phyloP scores from a whole-genome alignment of 2,329 filamentous ascomycete species.

The Periconia macrospinosa region DNA sequence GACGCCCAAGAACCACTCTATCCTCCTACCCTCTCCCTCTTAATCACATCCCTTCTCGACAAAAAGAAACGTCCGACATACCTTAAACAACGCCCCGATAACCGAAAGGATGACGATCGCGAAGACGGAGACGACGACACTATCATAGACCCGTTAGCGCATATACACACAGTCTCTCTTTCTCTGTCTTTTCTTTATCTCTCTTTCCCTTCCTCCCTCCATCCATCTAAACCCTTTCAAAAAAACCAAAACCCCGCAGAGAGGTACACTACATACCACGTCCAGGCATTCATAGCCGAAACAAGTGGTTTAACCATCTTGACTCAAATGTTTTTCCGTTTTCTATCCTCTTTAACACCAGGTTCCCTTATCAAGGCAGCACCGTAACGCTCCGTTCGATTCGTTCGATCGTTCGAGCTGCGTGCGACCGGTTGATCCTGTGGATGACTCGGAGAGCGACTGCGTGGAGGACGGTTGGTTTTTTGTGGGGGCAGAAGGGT shows the following conservation, averaged over 20 bases:
- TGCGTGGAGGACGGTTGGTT: no score
- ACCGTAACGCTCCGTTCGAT: no score
- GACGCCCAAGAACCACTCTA: not conserved
- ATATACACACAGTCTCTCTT: not conserved
- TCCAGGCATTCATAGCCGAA: constrained; percentile 90
- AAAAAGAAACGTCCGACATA: constrained; percentile 38
- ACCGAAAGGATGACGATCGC: constrained; percentile 67
- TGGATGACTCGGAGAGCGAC: no score
- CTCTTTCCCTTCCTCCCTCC: not conserved
- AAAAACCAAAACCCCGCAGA: not conserved
- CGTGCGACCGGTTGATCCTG: no score
- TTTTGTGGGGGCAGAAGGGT: no score
- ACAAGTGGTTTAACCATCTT: constrained; percentile 98
- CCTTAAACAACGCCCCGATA: constrained; percentile 73
- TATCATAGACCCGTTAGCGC: constrained; percentile 43
- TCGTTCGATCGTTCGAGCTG: no score
- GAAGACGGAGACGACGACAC: constrained; percentile 69
- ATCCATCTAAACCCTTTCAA: not conserved
- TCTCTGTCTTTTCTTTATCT: not conserved
- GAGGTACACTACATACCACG: constrained; percentile 67
- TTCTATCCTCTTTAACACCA: no score
- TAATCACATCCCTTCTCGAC: not conserved
- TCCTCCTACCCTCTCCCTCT: not conserved
- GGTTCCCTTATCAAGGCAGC: no score
- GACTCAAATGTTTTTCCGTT: no score